phyloP scores from a whole-genome alignment of 1,284 basidiomycete species.

The Grifola frondosa region DNA sequence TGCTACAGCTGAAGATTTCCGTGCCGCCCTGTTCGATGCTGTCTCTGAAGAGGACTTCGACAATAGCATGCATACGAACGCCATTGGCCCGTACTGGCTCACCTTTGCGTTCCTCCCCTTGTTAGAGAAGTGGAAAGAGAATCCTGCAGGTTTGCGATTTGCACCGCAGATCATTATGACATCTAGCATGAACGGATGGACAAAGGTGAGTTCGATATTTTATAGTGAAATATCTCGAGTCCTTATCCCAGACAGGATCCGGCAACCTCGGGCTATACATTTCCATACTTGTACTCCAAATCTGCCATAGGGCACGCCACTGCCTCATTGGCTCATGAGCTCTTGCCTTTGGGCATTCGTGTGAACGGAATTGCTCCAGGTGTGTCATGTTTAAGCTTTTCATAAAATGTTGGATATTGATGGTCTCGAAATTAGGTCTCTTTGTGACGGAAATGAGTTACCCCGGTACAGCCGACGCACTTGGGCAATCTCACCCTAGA shows the following conservation, averaged over 20 bases:
- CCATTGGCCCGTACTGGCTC: slow-evolving; percentile 47
- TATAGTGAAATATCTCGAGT: neutral
- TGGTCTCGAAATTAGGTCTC: slow-evolving; percentile 14
- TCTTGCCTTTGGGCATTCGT: slow-evolving; percentile 47
- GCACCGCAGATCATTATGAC: slow-evolving; percentile 51
- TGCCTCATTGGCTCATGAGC: slow-evolving; percentile 44
- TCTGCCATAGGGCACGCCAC: slow-evolving; percentile 48
- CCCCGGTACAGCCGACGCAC: slow-evolving; percentile 26
- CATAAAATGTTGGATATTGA: neutral
- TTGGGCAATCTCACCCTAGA: slow-evolving; percentile 32
- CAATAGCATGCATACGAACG: slow-evolving; percentile 39
- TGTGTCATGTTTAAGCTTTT: slow-evolving; percentile 11
- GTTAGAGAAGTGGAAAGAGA: slow-evolving; percentile 43
- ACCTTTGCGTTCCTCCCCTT: slow-evolving; percentile 49
- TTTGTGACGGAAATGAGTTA: slow-evolving; percentile 33
- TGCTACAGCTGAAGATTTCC: slow-evolving; percentile 38
- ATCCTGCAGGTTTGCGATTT: slow-evolving; percentile 27
- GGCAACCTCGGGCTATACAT: slow-evolving; percentile 37
- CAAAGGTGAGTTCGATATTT: slow-evolving; percentile 33
- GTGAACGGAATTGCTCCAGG: slow-evolving; percentile 53
- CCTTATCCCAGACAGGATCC: slow-evolving; percentile 33
- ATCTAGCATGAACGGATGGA: slow-evolving; percentile 52
- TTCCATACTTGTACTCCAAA: slow-evolving; percentile 48
- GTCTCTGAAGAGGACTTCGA: slow-evolving; percentile 39
- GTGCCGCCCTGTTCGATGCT: slow-evolving; percentile 37